Evolutionary conservation across 805 yeast species (phyloP).

Genomic region (Metschnikowia noctiluminum): DNA sequence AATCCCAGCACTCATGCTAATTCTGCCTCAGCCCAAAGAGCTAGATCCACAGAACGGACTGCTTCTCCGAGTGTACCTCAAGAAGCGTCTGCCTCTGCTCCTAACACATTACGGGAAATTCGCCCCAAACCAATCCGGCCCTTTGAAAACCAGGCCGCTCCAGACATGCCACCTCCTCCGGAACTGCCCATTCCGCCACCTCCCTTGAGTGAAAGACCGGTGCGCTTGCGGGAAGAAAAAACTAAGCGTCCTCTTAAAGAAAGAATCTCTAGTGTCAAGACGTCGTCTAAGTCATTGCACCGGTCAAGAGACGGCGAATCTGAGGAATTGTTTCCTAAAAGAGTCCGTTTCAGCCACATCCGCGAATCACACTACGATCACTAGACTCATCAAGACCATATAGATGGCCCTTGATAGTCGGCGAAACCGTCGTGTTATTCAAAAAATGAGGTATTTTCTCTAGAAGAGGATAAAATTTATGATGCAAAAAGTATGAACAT

Average conservation of each 20-base stretch:
- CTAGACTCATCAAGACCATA: not conserved
- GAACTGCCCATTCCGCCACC: not conserved
- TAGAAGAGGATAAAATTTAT: not conserved
- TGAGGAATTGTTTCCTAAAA: constrained; percentile 3
- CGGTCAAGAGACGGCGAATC: not conserved
- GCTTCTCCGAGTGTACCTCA: not conserved
- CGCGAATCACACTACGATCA: not conserved
- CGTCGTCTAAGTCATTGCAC: not conserved
- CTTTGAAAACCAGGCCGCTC: not conserved
- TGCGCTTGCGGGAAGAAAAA: not conserved
- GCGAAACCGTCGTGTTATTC: too few relatives aligned
- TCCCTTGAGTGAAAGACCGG: not conserved
- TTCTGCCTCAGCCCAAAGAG: too few relatives aligned
- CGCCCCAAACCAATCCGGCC: not conserved
- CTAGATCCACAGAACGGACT: not conserved
- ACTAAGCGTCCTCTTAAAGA: constrained; percentile 1
- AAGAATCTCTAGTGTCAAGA: not conserved
- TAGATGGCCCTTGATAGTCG: not conserved
- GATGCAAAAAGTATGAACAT: too few relatives aligned
- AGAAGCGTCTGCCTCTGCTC: not conserved
- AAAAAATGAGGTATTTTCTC: not conserved
- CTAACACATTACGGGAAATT: not conserved
- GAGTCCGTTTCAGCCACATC: not conserved
- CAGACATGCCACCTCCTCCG: not conserved
- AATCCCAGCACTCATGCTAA: too few relatives aligned